phyloP scores from a whole-genome alignment of 352 stramenopile genomes.

The Globisporangium irregulare region DNA sequence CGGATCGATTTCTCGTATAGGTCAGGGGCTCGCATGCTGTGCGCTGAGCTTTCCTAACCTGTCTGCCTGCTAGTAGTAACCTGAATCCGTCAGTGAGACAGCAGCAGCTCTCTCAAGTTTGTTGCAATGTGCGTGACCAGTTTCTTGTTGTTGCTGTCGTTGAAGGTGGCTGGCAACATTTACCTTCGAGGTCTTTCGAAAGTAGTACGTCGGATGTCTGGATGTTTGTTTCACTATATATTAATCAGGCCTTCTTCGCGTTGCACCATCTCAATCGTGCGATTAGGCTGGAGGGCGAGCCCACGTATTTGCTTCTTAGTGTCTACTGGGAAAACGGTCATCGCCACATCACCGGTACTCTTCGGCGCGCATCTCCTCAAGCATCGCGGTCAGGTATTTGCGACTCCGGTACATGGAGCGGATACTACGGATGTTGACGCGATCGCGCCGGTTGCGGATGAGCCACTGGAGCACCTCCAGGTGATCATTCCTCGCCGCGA shows the following conservation, averaged over 20 bases:
- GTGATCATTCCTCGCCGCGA: slow-evolving; percentile 13
- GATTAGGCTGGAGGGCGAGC: background rate
- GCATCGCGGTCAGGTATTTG: slow-evolving; percentile 12
- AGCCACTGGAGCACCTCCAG: slow-evolving; percentile 16
- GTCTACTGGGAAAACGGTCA: background rate
- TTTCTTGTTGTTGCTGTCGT: too few relatives aligned
- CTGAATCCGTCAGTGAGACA: too few relatives aligned
- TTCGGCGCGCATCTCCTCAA: slow-evolving; percentile 11
- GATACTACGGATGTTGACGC: slow-evolving; percentile 17
- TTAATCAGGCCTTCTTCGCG: background rate
- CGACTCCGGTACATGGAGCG: slow-evolving; percentile 11
- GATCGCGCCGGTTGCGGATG: slow-evolving; percentile 8
- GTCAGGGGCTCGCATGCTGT: too few relatives aligned
- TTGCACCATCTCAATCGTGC: background rate
- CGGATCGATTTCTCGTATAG: too few relatives aligned
- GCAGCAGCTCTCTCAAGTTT: too few relatives aligned
- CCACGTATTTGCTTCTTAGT: background rate
- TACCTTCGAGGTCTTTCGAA: background rate
- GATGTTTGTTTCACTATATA: background rate
- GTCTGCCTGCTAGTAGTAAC: too few relatives aligned
- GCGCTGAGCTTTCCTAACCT: too few relatives aligned
- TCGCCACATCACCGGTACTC: slow-evolving; percentile 5
- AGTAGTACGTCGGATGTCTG: background rate
- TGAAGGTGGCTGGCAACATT: too few relatives aligned
- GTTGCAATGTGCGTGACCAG: too few relatives aligned